Percentiles rank a stretch among this genome's conserved stretches.
Conservation (phyloP, 352 stramenopile species). For the Pythium plurisporium region DNA sequence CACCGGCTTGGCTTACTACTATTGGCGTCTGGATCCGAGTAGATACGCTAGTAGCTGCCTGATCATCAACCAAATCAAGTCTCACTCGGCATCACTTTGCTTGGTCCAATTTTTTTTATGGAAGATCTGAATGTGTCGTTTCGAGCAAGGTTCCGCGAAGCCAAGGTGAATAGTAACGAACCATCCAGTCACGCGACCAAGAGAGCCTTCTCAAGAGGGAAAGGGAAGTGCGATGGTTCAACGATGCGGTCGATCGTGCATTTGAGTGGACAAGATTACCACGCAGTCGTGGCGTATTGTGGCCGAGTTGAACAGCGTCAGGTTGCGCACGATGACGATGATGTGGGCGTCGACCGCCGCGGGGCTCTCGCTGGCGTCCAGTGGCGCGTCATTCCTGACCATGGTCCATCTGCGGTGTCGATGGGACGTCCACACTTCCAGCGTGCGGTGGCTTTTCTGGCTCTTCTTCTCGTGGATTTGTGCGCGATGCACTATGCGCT, state of each 20-base stretch:
- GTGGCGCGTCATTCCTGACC: slow-evolving; percentile 9
- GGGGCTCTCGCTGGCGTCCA: slow-evolving; percentile 5
- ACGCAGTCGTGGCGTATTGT: too few species aligned
- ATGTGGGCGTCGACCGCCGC: slow-evolving; percentile 11
- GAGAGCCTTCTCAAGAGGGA: too few species aligned
- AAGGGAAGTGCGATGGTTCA: not conserved
- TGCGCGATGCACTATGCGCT: slow-evolving; percentile 35
- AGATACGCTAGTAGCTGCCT: too few species aligned
- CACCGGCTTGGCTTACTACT: slow-evolving; percentile 54
- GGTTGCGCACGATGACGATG: slow-evolving; percentile 4
- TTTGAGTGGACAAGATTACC: not conserved
- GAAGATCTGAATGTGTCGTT: not conserved
- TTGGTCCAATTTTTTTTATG: not conserved
- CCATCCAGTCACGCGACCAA: too few species aligned
- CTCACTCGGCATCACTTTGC: not conserved
- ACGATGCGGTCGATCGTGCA: not conserved
- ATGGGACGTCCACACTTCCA: slow-evolving; percentile 25
- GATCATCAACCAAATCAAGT: too few species aligned
- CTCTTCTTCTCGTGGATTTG: slow-evolving; percentile 52
- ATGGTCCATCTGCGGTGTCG: slow-evolving; percentile 19
- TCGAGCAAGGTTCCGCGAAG: too few species aligned
- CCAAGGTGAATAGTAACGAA: too few species aligned
- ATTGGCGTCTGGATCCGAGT: slow-evolving; percentile 27
- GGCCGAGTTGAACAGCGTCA: too few species aligned
- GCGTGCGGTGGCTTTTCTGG: slow-evolving; percentile 60